Evolutionary conservation across 352 stramenopile genomes (phyloP), one percentile per base, ranked within the genome.

Genomic region (Globisporangium abappressorium): DNA sequence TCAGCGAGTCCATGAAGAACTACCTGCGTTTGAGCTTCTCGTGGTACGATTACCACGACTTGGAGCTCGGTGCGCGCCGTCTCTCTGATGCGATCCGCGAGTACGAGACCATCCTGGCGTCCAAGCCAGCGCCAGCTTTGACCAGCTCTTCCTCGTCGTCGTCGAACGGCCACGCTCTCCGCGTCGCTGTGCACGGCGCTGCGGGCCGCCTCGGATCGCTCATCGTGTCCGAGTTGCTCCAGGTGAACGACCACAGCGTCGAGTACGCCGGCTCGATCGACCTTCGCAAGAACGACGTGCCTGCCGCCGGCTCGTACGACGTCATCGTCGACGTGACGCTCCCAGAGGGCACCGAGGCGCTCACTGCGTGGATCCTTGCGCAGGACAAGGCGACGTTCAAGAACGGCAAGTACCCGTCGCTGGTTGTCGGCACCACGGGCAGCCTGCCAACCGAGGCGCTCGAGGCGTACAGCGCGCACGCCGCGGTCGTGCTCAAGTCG

Each of bases 1-100:
- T 97, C 70, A 90, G 80, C 61, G 80, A 82, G 71, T 85, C 80
- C 49, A 94, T 97, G 86, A 93, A 92, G 76, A 95, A 95, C 80
- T 95, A 85, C 73, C 66, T 95, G 69, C 85, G 89, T 58, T 76
- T 97, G 51, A 93, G 82, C 64, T 95, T 95, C 74, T 95, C 87
- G 60, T 96, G 84, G 81, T 97, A 97, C 78, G 84, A 94, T 64
- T 80, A 84, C 64, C 67, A 76, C 22, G 89, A 96, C 69, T 79
- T 97, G 63, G 74, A 89, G 63, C 75, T 95, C 24, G 89, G 89
- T 18, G 88, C 82, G 22, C 76, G 85, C 62, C 86, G 89, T 55
- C 77, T 97, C 34, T 73, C 80, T 18, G 85, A 83, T 47, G 82
- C 84, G 28, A 91, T 92, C 70, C 77, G 75, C 53, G 83, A 92